These are phyloP conservation scores for Daldinia caldariorum DNA, from an alignment of 495 filamentous ascomycete genomes.

Conservation along the genomic window DNA sequence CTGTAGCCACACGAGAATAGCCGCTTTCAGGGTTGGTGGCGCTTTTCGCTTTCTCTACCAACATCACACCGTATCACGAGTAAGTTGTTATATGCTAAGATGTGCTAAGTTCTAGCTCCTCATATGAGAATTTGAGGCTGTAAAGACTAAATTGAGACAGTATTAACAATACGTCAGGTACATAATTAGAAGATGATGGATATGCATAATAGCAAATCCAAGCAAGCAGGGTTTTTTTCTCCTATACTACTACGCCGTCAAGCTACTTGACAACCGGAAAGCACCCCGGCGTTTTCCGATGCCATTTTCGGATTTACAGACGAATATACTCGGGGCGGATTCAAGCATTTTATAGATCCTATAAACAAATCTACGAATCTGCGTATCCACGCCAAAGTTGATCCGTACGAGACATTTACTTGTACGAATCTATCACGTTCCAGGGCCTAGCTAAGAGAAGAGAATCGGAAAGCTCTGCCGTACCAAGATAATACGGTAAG, in stretches of 20 bases:
- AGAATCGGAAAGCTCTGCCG: no score
- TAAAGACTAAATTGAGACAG: not conserved
- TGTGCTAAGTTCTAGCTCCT: not conserved
- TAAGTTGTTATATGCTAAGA: not conserved
- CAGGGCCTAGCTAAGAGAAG: no score
- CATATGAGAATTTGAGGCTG: not conserved
- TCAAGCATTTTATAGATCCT: not conserved
- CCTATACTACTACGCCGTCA: not conserved
- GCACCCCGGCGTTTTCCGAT: not conserved
- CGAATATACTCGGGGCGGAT: not conserved
- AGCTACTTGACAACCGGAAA: not conserved
- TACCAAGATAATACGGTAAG: no score
- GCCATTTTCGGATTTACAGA: not conserved
- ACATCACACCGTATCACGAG: not conserved
- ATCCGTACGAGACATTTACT: not conserved
- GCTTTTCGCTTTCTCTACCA: constrained; percentile 4
- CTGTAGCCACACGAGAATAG: constrained; percentile 21
- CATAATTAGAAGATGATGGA: constrained; percentile 27
- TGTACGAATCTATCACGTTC: no score
- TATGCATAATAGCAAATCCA: not conserved
- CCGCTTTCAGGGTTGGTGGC: constrained; percentile 5
- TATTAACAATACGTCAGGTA: not conserved
- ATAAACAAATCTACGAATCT: not conserved
- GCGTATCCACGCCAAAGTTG: not conserved
- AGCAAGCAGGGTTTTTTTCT: not conserved